These are phyloP conservation scores for Amanita rimosa DNA, from an alignment of 768 basidiomycete genomes.

Conservation along the genomic window DNA sequence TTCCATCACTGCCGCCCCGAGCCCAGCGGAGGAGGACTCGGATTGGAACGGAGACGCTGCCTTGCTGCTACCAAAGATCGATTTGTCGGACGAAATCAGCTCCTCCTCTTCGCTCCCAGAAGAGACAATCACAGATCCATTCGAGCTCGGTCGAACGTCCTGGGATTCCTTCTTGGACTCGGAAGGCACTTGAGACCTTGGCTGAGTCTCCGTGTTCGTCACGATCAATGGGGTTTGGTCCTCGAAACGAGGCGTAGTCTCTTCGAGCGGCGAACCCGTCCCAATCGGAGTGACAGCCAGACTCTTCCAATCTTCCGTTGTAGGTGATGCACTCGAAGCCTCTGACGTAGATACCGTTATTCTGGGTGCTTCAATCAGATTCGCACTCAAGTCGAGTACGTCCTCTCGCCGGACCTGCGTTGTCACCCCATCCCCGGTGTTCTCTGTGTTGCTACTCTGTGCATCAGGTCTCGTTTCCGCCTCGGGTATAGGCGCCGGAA, in stretches of 20 bases:
- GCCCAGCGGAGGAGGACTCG: neutral
- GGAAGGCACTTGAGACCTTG: neutral
- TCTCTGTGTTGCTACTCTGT: too few species aligned
- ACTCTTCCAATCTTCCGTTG: neutral
- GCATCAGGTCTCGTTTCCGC: neutral
- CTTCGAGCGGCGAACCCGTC: neutral
- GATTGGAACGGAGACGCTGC: neutral
- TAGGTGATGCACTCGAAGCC: neutral
- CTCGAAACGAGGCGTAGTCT: neutral
- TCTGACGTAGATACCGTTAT: neutral
- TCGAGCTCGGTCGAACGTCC: neutral
- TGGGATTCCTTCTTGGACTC: neutral
- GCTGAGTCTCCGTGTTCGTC: neutral
- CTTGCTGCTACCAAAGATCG: conserved; percentile 2
- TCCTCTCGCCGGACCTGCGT: neutral
- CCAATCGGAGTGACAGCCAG: neutral
- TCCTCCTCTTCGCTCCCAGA: neutral
- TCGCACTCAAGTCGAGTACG: neutral
- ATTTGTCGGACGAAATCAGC: neutral
- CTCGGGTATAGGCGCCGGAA: neutral
- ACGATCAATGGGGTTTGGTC: neutral
- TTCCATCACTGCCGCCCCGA: neutral
- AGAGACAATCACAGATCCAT: neutral
- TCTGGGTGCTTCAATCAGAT: neutral
- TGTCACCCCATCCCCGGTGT: neutral